Evolutionary conservation across 495 filamentous ascomycete genomes (phyloP).

Genomic region (Xanthoparmelia taractica): DNA sequence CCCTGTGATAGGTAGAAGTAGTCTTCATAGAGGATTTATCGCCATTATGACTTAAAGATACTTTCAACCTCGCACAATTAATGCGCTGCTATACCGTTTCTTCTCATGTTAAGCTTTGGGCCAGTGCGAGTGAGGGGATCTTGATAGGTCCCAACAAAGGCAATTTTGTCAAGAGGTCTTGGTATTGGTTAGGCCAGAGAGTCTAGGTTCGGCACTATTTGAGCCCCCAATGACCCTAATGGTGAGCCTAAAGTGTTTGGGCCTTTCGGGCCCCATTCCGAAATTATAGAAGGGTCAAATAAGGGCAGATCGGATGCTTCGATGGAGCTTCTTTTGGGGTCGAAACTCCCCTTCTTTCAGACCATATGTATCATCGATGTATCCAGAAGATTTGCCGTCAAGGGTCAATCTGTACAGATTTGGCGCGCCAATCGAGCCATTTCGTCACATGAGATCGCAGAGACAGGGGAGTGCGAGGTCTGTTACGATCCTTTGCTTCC

Average conservation of each 20-base stretch:
- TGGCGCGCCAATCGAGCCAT: conserved; percentile 14
- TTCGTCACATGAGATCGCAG: background rate
- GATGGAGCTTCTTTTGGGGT: conserved; percentile 12
- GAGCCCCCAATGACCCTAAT: background rate
- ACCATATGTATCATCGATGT: background rate
- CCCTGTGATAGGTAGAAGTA: too few relatives aligned
- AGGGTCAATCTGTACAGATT: conserved; percentile 7
- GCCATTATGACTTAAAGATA: too few relatives aligned
- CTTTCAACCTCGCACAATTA: background rate
- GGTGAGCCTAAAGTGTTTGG: background rate
- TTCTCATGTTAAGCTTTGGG: background rate
- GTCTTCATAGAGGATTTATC: too few relatives aligned
- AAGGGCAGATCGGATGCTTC: conserved; percentile 12
- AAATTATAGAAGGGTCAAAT: conserved; percentile 12
- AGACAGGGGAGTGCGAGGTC: conserved; percentile 2
- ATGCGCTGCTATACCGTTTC: background rate
- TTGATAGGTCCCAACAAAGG: background rate
- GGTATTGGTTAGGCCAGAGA: background rate
- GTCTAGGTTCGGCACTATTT: background rate
- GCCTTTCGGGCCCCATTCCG: conserved; percentile 9
- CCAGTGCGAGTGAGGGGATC: background rate
- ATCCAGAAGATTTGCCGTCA: background rate
- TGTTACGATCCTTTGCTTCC: background rate
- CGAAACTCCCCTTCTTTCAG: background rate
- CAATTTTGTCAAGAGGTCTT: background rate